phyloP scores from a whole-genome alignment of 768 basidiomycete species.

The Hygrophorus pudorinus region DNA sequence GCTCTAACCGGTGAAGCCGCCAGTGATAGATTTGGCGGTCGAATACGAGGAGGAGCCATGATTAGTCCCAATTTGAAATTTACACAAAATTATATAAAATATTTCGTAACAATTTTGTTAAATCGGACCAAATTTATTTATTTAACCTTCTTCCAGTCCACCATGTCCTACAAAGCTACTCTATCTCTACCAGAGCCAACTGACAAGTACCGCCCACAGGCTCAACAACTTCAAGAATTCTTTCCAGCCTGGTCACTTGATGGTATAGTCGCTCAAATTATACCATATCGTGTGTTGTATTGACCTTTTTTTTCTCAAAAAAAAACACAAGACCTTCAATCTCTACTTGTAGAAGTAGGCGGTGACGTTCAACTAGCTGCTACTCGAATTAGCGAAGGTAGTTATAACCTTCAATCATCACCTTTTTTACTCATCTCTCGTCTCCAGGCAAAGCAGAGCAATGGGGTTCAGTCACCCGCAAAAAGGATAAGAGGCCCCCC shows the following conservation, averaged over 20 bases:
- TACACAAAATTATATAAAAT: too few species aligned
- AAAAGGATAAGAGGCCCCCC: slow-evolving; percentile 76
- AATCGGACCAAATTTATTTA: too few species aligned
- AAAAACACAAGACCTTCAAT: slow-evolving; percentile 45
- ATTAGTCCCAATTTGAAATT: too few species aligned
- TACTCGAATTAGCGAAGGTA: slow-evolving; percentile 70
- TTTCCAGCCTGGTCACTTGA: slow-evolving; percentile 65
- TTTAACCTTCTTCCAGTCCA: slow-evolving; percentile 26
- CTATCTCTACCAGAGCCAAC: slow-evolving; percentile 24
- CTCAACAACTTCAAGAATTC: slow-evolving; percentile 55
- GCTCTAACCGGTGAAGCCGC: neutral
- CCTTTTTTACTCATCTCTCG: neutral
- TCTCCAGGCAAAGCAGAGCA: slow-evolving; percentile 58
- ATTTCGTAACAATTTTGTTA: too few species aligned
- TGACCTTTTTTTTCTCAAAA: slow-evolving; percentile 8
- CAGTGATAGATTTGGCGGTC: slow-evolving; percentile 6
- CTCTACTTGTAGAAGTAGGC: slow-evolving; percentile 52
- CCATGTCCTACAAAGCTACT: slow-evolving; percentile 38
- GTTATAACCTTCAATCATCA: slow-evolving; percentile 5
- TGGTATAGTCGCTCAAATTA: slow-evolving; percentile 29
- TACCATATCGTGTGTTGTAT: slow-evolving; percentile 14
- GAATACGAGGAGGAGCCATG: neutral
- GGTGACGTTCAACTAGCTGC: slow-evolving; percentile 67
- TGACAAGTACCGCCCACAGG: slow-evolving; percentile 42
- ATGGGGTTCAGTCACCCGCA: slow-evolving; percentile 77